phyloP scores from a whole-genome alignment of 2,329 filamentous ascomycete genomes.

The Thielaviopsis punctulata region DNA sequence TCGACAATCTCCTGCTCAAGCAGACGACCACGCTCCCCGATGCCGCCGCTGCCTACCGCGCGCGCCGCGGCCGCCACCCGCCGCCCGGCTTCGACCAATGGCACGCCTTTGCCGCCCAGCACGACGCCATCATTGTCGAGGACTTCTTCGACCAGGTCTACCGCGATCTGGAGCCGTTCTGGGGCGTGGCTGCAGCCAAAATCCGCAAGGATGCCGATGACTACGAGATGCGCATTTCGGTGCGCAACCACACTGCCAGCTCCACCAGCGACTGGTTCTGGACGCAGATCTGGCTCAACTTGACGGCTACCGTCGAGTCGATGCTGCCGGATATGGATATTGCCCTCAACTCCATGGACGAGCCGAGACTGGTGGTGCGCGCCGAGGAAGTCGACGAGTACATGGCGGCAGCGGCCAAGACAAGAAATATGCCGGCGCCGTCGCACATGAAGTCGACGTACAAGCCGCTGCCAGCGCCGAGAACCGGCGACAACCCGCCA shows the following conservation, averaged over 20 bases:
- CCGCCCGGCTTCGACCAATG: conserved; percentile 47
- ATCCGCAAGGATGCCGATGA: conserved; percentile 35
- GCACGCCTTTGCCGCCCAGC: conserved; percentile 35
- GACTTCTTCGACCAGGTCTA: conserved; percentile 49
- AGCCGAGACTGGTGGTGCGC: conserved; percentile 44
- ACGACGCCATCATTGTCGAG: conserved; percentile 39
- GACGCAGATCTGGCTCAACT: conserved; percentile 37
- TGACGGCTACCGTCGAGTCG: conserved; percentile 35
- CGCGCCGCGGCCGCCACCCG: conserved; percentile 39
- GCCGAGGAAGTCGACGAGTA: conserved; percentile 42
- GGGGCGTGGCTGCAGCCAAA: conserved; percentile 30
- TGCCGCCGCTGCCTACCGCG: conserved; percentile 38
- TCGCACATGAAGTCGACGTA: conserved; percentile 29
- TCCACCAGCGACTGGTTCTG: conserved; percentile 39
- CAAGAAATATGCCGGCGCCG: conserved; percentile 25
- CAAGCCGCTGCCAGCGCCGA: conserved; percentile 23
- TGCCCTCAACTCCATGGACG: conserved; percentile 49
- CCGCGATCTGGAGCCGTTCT: conserved; percentile 41
- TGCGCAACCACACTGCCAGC: conserved; percentile 35
- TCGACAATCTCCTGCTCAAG: conserved; percentile 24
- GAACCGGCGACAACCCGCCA: conserved; percentile 16
- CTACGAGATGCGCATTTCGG: conserved; percentile 44
- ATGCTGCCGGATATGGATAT: conserved; percentile 50
- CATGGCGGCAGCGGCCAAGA: conserved; percentile 34
- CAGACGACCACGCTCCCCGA: conserved; percentile 31